A percentile compares a stretch with the other conserved stretches of the same genome.
Conservation (phyloP, 306 rosid genomes). For the Lotus japonicus region DNA sequence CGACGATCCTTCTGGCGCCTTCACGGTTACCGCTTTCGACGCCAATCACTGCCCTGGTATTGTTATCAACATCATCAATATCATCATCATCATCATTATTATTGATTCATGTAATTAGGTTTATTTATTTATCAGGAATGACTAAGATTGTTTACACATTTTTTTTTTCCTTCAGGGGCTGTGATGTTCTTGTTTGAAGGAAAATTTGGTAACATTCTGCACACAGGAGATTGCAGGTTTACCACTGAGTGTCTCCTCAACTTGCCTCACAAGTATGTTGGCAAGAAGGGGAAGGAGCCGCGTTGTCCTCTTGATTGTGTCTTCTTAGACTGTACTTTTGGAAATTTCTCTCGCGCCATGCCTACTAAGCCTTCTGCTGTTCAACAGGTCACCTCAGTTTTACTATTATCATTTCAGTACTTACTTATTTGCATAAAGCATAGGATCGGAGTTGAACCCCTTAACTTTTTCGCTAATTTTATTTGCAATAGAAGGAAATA, state of each 20-base stretch:
- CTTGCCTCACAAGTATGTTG: constrained; percentile 57
- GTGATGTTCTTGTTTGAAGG: constrained; percentile 87
- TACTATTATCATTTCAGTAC: constrained; percentile 11
- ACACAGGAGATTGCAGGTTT: constrained; percentile 80
- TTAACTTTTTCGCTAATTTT: neutral
- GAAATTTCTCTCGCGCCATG: constrained; percentile 40
- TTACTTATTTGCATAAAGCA: neutral
- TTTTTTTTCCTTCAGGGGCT: constrained; percentile 46
- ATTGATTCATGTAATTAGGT: no score
- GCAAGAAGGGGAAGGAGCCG: constrained; percentile 53
- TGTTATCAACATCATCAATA: neutral
- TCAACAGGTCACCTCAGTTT: constrained; percentile 45
- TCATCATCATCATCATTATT: no score
- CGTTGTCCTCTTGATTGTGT: constrained; percentile 51
- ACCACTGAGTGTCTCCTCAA: constrained; percentile 53
- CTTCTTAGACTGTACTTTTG: constrained; percentile 77
- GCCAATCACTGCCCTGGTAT: constrained; percentile 82
- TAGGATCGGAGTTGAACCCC: neutral
- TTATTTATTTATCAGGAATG: neutral
- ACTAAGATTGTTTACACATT: constrained; percentile 22
- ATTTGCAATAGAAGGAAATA: neutral
- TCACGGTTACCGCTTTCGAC: constrained; percentile 62
- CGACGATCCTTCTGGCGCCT: constrained; percentile 50
- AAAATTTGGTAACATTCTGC: constrained; percentile 58
- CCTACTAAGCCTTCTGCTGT: constrained; percentile 56